Evolutionary conservation across 257 asterid genomes (phyloP), one percentile per base, ranked within the genome.

Genomic region (Mitragyna speciosa): DNA sequence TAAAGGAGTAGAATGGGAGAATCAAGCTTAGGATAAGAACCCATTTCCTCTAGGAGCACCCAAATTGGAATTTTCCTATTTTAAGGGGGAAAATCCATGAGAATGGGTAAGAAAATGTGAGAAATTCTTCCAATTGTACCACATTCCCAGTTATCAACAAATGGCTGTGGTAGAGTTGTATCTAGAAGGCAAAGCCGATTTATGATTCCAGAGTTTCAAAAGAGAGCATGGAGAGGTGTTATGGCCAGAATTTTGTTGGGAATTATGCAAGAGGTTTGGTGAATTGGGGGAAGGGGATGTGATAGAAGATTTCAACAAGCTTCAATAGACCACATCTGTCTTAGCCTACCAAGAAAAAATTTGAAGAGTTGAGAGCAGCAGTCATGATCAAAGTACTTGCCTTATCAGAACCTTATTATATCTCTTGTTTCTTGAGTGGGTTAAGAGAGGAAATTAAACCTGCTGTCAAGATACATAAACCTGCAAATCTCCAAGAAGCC

Each of bases 181-280:
- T 20, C 2, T 69, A 24, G 41, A 31, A 14, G 24, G 48, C 1
- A 69, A 31, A 1, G 73, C 73, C 7, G 49, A 69, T 31, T 8
- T 33, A 5, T 69, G 73, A 22, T 39, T 33, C 20, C 19, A 39
- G 48, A 33, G 48, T 33, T 30, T 65, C 9, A 65, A 65, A 14
- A 0, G 3, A 1, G 70, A 20, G 4, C 14, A 5, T 14, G 8
- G 10, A 0, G 4, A 0, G 1, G 0, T 12, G 1, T 0, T 1
- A 0, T 28, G 70, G 43, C 1, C 0, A 0, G 2, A 14, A 0
- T 30, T 30, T 4, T 6, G 0, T 0, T 0, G 0, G 0, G 70
- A 15, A 15, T 0, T 65, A 0, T 15, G 8, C 2, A 65, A 0
- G 17, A 30, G 70, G 11, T 30, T 65, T 14, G 43, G 70, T 0